Evolutionary conservation across 139 green algal species (phyloP), one percentile per base, ranked within the genome.

Genomic region (Micromonas pusilla): DNA sequence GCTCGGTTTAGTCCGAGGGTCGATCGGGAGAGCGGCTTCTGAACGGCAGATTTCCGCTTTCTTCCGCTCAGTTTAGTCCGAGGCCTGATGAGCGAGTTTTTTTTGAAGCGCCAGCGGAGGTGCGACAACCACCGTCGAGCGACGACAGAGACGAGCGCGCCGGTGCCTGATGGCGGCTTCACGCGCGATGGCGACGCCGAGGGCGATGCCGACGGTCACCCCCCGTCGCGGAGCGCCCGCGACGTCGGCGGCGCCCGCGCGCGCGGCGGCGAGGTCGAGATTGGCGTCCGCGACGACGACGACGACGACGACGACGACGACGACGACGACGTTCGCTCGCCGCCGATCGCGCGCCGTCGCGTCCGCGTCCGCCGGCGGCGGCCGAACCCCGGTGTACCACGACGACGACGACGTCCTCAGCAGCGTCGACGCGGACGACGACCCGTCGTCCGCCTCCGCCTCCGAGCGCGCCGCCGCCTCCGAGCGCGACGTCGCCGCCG

Each of bases 401-500:
- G 52, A 20, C 52, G 20, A n/a, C 52, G 52, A n/a, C 52, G 52
- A n/a, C 52, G 20, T 62, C 52, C 16, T 62, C 52, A 20, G 16
- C 52, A 62, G 52, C 52, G 20, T n/a, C n/a, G n/a, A n/a, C n/a
- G n/a, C n/a, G n/a, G n/a, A n/a, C n/a, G n/a, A n/a, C n/a, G n/a
- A n/a, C n/a, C n/a, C n/a, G n/a, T n/a, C n/a, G 52, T 6, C 86
- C 90, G 19, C 77, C 79, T n/a, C 77, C 83, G 26, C 78, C 77
- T 65, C 92, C 70, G 33, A 79, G 85, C 4, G 86, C 86, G 21
- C 94, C 87, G 0, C 93, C 79, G 78, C 97, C 92, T 19, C 93
- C 93, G 53, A 96, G 83, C 74, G 91, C 86, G 77, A 96, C 91
- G 0, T 57, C 37, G 3, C 91, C 91, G 20, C 91, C 92, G 34